Base-by-base conservation (phyloP, 345 rosid species). In the Brassica nigra region DNA sequence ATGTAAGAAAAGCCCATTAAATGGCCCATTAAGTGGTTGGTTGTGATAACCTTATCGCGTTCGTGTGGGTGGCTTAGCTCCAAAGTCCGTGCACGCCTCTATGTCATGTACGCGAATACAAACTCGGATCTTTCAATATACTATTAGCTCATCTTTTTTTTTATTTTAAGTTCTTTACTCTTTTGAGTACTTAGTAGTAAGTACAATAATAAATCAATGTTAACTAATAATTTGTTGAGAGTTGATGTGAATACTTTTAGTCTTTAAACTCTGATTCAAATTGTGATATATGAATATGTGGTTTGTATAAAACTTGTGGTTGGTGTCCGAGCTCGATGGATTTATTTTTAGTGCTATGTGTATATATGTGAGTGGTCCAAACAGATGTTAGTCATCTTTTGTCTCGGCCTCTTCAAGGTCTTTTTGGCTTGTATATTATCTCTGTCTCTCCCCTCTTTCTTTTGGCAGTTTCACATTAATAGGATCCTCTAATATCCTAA, bases 21-120 rank as follows among this genome's bases (percentile, higher is more conserved):
- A 11, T 18, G 73, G 79, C 79, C 79, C 76, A 75, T 11, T 63
- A 61, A 36, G 57, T 62, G 73, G 55, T 70, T 76, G 74, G 84
- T 49, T 18, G 57, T 49, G 57, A 49, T 14, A 49, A 49, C 68
- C 78, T 79, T 79, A 79, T 74, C 82, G 78, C 54, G 9, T 74
- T 68, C 62, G 14, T 68, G 82, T 79, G 47, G 47, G 47, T 72
- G 73, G 42, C 78, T 33, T 61, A 52, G 75, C 66, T 74, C 71
- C 59, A 62, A 16, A 34, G 31, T 73, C 33, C 82, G 83, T 68
- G 70, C 49, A 80, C 83, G 82, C 33, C 64, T 59, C 31, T 23
- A 0, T 33, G 12, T 11, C 0, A 28, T 36, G 0, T 20, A 44
- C 18, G 6, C 18, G 6, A 8, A 77, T 62, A 36, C 57, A 23